Base-by-base conservation (phyloP, 2,329 filamentous ascomycete species). In the Penicillium brasilianum region DNA sequence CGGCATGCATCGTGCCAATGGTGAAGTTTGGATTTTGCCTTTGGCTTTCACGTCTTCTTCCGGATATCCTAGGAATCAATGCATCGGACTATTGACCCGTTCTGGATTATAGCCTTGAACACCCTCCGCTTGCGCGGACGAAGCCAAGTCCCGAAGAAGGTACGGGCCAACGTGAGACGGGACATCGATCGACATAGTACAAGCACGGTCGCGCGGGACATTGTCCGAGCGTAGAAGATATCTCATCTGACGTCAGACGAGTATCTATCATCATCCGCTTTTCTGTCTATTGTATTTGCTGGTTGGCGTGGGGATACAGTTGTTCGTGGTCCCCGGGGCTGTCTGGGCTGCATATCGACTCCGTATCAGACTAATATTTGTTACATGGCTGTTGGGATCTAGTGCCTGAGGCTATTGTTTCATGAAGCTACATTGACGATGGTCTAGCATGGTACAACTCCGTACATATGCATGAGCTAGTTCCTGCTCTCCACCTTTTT, bases 211-310 rank as follows among this genome's bases (percentile, higher is more conserved):
- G 39, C 55, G 43, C 46, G 49, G 58, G 39, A 34, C 16, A n/a
- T 36, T 54, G 55, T 61, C 61, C 55, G 61, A 63, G 58, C 56
- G 46, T 20, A 34, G 46, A 4, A 10, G 10, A 13, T 50, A 13
- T 20, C 14, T 13, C 3, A 14, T 34, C 61, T 63, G 58, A 63
- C 55, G 61, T 63, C 58, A 63, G 55, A 59, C 56, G 25, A 1
- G 9, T 55, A 10, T 18, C 41, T 28, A 39, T 32, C 25, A 3
- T 36, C 30, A 3, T 37, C 49, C n/a, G 25, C 11, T 20, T 22
- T 50, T 11, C 16, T 16, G 25, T 16, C 13, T 9, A 9, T 16
- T 4, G 32, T 51, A 20, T 8, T 37, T n/a, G 49, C 30, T 25
- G 20, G 49, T 22, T 14, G 32, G 16, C 18, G 20, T 10, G 11